These are phyloP conservation scores for Oehlia diaphana DNA, from an alignment of 192 early-diverging fungal species.

Conservation along the genomic window DNA sequence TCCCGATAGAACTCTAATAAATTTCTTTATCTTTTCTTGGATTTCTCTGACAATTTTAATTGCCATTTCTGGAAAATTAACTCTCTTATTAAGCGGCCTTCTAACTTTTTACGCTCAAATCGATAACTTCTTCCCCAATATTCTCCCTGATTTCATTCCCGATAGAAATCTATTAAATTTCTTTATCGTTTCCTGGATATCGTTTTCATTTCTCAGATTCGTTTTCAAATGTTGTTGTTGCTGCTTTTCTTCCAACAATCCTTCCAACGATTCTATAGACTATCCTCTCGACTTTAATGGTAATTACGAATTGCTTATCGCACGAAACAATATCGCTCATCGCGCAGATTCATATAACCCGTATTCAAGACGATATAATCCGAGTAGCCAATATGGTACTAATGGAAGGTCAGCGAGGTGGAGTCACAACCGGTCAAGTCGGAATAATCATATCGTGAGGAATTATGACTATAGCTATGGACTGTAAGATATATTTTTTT, in stretches of 20 bases:
- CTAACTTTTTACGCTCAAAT: neutral
- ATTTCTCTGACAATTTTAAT: neutral
- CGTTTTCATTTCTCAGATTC: neutral
- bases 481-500: no score
- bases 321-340: neutral
- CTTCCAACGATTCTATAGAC: neutral
- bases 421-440: neutral
- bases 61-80: neutral
- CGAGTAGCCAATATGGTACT: neutral
- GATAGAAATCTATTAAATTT: neutral
- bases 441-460: neutral
- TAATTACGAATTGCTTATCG: neutral
- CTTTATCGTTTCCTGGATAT: neutral
- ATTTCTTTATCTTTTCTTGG: neutral
- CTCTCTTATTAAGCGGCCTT: neutral
- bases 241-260: neutral
- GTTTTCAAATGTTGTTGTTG: neutral
- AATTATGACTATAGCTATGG: neutral
- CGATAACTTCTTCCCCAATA: neutral
- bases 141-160: neutral
- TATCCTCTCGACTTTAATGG: neutral
- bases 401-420: neutral
- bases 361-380: neutral
- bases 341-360: neutral
- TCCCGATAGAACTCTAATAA: neutral